Conservation (phyloP, 805 yeast genomes). For the Teunomyces barrocoloradensis region DNA sequence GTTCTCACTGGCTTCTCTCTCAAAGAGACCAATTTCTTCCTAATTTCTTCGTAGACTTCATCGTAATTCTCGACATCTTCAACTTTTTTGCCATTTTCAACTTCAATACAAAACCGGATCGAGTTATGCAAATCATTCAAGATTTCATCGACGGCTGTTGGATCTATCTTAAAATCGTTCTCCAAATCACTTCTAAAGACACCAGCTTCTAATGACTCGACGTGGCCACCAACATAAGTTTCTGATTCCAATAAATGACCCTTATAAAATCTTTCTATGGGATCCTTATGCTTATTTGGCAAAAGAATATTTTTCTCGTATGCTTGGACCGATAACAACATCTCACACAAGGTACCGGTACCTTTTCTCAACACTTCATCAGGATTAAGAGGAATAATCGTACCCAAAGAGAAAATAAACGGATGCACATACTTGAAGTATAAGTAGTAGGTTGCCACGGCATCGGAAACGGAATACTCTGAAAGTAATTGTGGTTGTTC, state of each 20-base stretch:
- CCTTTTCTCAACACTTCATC: conserved; percentile 96
- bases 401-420: conserved; percentile 90
- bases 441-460: conserved; percentile 95
- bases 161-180: conserved; percentile 72
- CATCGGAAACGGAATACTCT: conserved; percentile 98
- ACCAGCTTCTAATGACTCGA: conserved; percentile 96
- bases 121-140: conserved; percentile 71
- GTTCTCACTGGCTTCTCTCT: conserved; percentile 59
- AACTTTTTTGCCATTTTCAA: conserved; percentile 70
- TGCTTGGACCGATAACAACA: conserved; percentile 96
- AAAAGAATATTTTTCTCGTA: conserved; percentile 70
- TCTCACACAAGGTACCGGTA: conserved; percentile 97
- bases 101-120: conserved; percentile 76
- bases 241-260: conserved; percentile 94
- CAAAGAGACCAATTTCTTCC: conserved; percentile 52
- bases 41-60: conserved; percentile 64
- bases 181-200: conserved; percentile 89
- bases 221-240: conserved; percentile 99
- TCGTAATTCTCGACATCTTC: conserved; percentile 80
- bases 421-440: conserved; percentile 98
- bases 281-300: conserved; percentile 93
- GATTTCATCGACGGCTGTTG: conserved; percentile 79
- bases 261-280: conserved; percentile 89
- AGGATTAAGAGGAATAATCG: conserved; percentile 92
- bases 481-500: conserved; percentile 90